Base-by-base conservation (phyloP, 148 eudicot species). In the Rhododendron molle region DNA sequence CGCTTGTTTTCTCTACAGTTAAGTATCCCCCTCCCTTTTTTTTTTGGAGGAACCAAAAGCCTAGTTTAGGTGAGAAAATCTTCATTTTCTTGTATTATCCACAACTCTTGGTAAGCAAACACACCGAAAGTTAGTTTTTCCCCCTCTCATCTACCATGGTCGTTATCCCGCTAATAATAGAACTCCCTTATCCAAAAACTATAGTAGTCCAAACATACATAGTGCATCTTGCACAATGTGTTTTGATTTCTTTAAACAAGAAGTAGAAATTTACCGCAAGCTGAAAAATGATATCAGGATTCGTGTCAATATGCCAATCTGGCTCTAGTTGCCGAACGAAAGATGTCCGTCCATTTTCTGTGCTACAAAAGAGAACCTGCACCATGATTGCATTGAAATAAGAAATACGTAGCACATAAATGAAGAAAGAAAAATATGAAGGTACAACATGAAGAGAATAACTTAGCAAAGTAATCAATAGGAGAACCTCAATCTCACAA, bases 241-340 rank as follows among this genome's bases (percentile, higher is more conserved):
- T 32, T 71, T 71, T 71, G 76, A 71, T 32, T 12, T 14, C 50
- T 32, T 8, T 12, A 21, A 30, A 40, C 18, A 60, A 58, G 34
- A 76, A 82, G 40, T 28, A 15, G 50, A 54, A 26, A 72, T 71
- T 87, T 95, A 97, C 99, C 92, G 98, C 93, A 73, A 97, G 90
- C 87, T 97, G 99, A 74, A 90, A 81, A 87, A 89, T 65, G 62
- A 97, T 93, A 81, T 97, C 99, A 69, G 93, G 91, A 85, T 90
- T 97, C 7, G 98, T 87, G 85, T 97, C 99, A 78, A 97, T 93
- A 89, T 97, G 99, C 99, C 98, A 97, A 87, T 97, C 99, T 78
- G 99, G 98, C 89, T 97, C 99, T 86, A 97, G 87, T 81, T 97
- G 99, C 86, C 99, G 92, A 82, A 97, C 99, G 69, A 97, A 97